phyloP scores from a whole-genome alignment of 306 rosid species.

The Quercus agrifolia region DNA sequence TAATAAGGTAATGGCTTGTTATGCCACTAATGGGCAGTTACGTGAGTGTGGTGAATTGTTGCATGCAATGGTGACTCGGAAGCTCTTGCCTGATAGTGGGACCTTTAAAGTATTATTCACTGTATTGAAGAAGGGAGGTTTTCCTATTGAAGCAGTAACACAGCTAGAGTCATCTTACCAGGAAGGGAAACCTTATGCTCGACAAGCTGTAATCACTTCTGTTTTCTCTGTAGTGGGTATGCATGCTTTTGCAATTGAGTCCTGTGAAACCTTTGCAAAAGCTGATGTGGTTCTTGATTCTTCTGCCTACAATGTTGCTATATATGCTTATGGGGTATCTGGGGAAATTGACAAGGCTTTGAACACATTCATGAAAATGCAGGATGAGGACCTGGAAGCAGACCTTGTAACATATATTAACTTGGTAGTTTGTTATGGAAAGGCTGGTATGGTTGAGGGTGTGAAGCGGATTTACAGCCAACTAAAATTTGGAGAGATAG shows the following conservation, averaged over 20 bases:
- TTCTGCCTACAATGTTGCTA: conserved; percentile 60
- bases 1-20: conserved; percentile 68
- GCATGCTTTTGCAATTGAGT: conserved; percentile 69
- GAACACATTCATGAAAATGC: conserved; percentile 75
- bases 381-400: conserved; percentile 56
- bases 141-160: conserved; percentile 64
- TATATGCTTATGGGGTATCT: conserved; percentile 61
- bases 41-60: conserved; percentile 70
- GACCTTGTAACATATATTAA: conserved; percentile 66
- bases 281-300: conserved; percentile 58
- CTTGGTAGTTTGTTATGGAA: conserved; percentile 75
- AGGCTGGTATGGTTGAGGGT: conserved; percentile 83
- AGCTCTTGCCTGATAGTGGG: conserved; percentile 60
- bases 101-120: conserved; percentile 66
- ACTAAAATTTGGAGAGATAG: conserved; percentile 58
- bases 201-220: conserved; percentile 54
- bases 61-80: conserved; percentile 69
- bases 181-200: conserved; percentile 73
- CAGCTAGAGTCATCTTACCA: conserved; percentile 69
- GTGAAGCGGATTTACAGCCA: conserved; percentile 68
- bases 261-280: conserved; percentile 45
- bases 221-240: conserved; percentile 72
- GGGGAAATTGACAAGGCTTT: conserved; percentile 68
- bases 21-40: conserved; percentile 58
- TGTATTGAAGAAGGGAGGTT: conserved; percentile 67